A percentile compares a stretch with the other conserved stretches of the same genome.
These are phyloP conservation scores for Zanthoxylum bungeanum DNA, from an alignment of 345 rosid species.

Conservation along the genomic window DNA sequence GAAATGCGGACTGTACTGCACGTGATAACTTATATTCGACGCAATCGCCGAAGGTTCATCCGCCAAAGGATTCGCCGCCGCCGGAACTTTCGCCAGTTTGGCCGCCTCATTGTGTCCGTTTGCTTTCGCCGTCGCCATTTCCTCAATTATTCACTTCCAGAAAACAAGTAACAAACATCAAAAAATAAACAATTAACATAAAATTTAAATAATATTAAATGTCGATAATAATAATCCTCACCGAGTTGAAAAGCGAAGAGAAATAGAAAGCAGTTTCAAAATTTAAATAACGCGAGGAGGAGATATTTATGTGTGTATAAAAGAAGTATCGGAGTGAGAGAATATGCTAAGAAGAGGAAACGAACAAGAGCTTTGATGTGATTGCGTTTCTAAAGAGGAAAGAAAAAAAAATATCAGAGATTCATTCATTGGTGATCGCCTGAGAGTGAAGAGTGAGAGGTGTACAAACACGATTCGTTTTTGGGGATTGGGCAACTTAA, in stretches of 20 bases:
- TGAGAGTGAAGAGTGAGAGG: neutral
- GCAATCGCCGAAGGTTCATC: constrained; percentile 59
- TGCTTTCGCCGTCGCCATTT: constrained; percentile 18
- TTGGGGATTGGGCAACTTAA: neutral
- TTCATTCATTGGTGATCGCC: neutral
- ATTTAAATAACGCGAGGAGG: neutral
- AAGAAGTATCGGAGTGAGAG: neutral
- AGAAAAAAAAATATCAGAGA: neutral
- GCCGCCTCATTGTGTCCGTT: constrained; percentile 33
- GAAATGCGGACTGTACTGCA: constrained; percentile 81
- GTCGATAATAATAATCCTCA: no score
- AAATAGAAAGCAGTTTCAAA: neutral
- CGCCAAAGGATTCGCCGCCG: constrained; percentile 62
- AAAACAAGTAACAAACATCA: neutral
- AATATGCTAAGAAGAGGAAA: constrained; percentile 8
- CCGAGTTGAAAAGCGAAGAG: neutral
- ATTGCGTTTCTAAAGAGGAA: neutral
- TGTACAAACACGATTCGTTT: constrained; percentile 6
- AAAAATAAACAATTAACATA: constrained; percentile 1
- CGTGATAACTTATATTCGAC: constrained; percentile 76
- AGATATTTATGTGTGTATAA: neutral
- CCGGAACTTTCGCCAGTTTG: constrained; percentile 40
- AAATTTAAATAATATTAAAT: no score
- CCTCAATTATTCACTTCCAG: constrained; percentile 8
- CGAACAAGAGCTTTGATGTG: neutral